A percentile compares a stretch with the other conserved stretches of the same genome.
These are phyloP conservation scores for Rhodotorula kratochvilovae DNA, from an alignment of 768 basidiomycete genomes.

Conservation along the genomic window DNA sequence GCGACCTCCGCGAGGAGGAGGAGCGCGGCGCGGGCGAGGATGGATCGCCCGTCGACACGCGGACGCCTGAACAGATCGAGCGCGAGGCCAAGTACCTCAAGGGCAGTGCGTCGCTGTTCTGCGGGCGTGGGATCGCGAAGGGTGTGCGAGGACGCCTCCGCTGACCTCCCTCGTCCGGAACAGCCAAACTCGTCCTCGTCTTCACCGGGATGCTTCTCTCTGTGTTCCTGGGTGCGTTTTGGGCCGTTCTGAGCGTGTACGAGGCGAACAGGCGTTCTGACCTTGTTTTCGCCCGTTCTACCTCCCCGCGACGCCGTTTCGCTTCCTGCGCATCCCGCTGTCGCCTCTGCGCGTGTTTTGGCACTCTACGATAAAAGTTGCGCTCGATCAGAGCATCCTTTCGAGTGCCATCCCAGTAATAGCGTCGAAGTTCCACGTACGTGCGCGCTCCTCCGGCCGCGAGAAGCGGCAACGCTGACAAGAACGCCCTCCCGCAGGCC, in stretches of 20 bases:
- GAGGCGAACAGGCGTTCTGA: background rate
- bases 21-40: no score
- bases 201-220: slow-evolving; percentile 17
- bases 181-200: slow-evolving; percentile 19
- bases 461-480: background rate
- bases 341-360: background rate
- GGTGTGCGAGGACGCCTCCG: background rate
- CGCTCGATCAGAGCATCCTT: slow-evolving; percentile 32
- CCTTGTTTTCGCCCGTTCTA: background rate
- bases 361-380: slow-evolving; percentile 4
- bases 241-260: background rate
- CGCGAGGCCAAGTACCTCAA: slow-evolving; percentile 18
- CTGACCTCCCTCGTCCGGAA: no score
- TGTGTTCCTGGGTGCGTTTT: background rate
- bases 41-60: no score
- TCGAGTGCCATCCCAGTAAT: slow-evolving; percentile 29
- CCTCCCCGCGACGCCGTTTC: background rate
- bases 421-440: background rate
- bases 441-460: background rate
- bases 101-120: slow-evolving; percentile 7
- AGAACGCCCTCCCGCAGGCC: slow-evolving; percentile 5
- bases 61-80: background rate
- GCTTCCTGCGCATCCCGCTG: background rate
- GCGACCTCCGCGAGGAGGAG: no score
- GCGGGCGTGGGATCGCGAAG: no score